Evolutionary conservation across 148 eudicot genomes (phyloP).

Genomic region (Persicaria maculosa): DNA sequence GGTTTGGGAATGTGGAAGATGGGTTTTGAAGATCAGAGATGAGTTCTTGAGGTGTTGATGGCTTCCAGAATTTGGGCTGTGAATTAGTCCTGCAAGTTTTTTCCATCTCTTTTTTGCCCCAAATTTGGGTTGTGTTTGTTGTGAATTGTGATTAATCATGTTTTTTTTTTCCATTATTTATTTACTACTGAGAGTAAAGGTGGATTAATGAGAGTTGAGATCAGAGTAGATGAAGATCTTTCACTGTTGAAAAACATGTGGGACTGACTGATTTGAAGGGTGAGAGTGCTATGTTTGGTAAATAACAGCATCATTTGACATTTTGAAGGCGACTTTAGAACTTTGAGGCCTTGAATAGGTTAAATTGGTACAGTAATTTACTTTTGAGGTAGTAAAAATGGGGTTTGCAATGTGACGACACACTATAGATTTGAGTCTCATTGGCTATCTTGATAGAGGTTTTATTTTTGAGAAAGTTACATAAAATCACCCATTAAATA

Average conservation of each 20-base stretch:
- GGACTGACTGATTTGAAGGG: background rate
- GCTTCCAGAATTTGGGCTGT: constrained; percentile 3
- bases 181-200: background rate
- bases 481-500: too few species aligned
- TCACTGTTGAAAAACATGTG: background rate
- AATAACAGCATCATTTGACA: background rate
- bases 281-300: background rate
- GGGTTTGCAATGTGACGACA: background rate
- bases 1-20: background rate
- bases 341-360: background rate
- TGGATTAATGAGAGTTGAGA: background rate
- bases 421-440: too few species aligned
- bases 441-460: too few species aligned
- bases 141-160: background rate
- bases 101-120: background rate
- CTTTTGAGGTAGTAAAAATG: background rate
- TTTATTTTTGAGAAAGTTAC: too few species aligned
- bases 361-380: background rate
- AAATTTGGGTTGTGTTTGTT: background rate
- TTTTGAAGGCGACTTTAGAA: background rate
- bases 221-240: background rate
- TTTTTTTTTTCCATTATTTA: background rate
- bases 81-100: background rate
- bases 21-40: constrained; percentile 12
- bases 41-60: background rate